A percentile compares a stretch with the other conserved stretches of the same genome.
Conservation (phyloP, 768 basidiomycete species). For the Kondoa subrosea region DNA sequence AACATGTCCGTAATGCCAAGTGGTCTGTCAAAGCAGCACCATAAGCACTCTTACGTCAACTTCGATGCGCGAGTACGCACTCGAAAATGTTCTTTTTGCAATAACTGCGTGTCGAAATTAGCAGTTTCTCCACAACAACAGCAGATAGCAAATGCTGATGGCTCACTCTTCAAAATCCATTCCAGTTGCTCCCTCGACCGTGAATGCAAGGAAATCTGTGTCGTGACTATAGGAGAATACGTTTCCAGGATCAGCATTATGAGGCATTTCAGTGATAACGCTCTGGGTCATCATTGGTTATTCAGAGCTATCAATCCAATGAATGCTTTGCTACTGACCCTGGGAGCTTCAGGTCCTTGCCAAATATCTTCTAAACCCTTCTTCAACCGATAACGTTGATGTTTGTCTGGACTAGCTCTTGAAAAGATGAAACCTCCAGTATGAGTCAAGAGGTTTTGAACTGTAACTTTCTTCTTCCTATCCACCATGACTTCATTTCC, state of each 20-base stretch:
- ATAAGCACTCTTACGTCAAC: neutral
- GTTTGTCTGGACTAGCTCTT: slow-evolving; percentile 4
- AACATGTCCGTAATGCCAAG: slow-evolving; percentile 10
- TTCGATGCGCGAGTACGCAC: slow-evolving; percentile 3
- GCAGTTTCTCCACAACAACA: neutral
- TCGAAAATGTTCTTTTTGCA: slow-evolving; percentile 13
- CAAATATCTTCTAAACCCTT: slow-evolving; percentile 6
- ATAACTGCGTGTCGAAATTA: slow-evolving; percentile 1
- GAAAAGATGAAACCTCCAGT: slow-evolving; percentile 4
- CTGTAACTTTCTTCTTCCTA: neutral
- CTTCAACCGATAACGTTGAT: slow-evolving; percentile 4
- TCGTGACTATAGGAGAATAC: slow-evolving; percentile 11
- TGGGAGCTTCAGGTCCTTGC: slow-evolving; percentile 5
- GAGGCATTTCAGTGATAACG: slow-evolving; percentile 1
- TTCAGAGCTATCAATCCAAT: neutral
- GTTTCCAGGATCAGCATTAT: neutral
- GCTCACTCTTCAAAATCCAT: slow-evolving; percentile 14
- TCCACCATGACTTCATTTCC: slow-evolving; percentile 2
- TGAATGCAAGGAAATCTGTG: slow-evolving; percentile 8
- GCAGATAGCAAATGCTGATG: no score
- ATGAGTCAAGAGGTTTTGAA: slow-evolving; percentile 11
- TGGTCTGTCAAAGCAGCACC: neutral
- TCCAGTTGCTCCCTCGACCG: slow-evolving; percentile 11
- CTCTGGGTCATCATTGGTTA: neutral
- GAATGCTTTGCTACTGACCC: neutral